Evolutionary conservation across 805 yeast species (phyloP), one percentile per base, ranked within the genome.

Genomic region (Debaryomyces prosopidis): DNA sequence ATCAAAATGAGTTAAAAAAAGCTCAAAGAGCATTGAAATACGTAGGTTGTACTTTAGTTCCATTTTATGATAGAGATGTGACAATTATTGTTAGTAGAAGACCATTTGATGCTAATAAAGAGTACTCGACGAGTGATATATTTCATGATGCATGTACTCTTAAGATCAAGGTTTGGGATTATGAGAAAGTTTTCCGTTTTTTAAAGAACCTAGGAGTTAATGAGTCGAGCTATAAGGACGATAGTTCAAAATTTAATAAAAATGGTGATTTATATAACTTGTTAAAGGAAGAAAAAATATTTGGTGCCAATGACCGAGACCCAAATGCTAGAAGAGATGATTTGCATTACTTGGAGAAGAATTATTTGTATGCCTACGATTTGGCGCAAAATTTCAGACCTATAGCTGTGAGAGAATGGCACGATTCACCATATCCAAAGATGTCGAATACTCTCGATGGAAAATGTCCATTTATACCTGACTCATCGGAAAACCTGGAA

Each of bases 281-380:
- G 50, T 75, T 92, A 55, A 82, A 84, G 51, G 90, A 89, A 58
- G 99, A 94, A 60, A 88, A 88, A 57, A 66, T 88, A 11, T 83
- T 81, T 61, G 97, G 97, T 10, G 87, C 96, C 0, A 79, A 85
- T 31, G 97, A 91, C 63, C 79, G 96, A 52, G 97, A 91, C 62
- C 94, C 95, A 10, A 78, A 75, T 50, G 94, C 95, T 2, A 82
- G 78, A 52, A 74, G 96, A 45, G 96, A 88, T 55, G 97, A 92
- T 60, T 79, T 86, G 57, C 84, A 85, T 58, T 87, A 87, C 62
- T 88, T 94, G 63, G 83, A 82, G 41, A 82, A 84, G 32, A 68
- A 70, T 44, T 89, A 84, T 64, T 69, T 89, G 20, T 83, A 85
- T 52, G 84, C 89, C 32, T 92, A 85, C 67, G 99, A 94, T 58